phyloP scores from a whole-genome alignment of 768 basidiomycete species.

The Auricularia sp. region DNA sequence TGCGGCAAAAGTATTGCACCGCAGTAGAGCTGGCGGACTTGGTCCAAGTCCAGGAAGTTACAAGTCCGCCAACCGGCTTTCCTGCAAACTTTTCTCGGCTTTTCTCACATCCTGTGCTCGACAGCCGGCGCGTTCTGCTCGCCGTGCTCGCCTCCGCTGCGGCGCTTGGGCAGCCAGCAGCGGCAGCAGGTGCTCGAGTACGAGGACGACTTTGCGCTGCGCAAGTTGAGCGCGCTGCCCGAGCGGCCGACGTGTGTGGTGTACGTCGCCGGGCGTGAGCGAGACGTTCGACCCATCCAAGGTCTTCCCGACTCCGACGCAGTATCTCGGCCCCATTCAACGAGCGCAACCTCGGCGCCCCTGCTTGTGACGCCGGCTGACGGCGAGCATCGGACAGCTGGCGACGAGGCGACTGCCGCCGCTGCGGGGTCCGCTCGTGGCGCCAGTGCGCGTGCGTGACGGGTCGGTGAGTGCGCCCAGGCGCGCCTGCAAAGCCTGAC shows the following conservation, averaged over 20 bases:
- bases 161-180: no score
- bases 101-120: no score
- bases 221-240: background rate
- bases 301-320: background rate
- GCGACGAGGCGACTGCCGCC: background rate
- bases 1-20: no score
- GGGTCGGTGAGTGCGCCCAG: background rate
- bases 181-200: background rate
- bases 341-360: background rate
- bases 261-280: background rate
- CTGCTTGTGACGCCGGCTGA: background rate
- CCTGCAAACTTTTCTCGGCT: no score
- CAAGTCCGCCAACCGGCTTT: no score
- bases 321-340: background rate
- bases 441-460: background rate
- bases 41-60: no score
- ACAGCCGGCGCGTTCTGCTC: no score
- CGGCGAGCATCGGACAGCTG: background rate
- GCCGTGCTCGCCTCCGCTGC: no score
- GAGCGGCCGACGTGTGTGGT: background rate
- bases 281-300: background rate
- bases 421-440: background rate
- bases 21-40: no score
- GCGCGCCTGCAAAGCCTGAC: no score
- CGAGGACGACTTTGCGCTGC: background rate